Evolutionary conservation across 306 rosid genomes (phyloP).

Genomic region (Dryas alaskensis): DNA sequence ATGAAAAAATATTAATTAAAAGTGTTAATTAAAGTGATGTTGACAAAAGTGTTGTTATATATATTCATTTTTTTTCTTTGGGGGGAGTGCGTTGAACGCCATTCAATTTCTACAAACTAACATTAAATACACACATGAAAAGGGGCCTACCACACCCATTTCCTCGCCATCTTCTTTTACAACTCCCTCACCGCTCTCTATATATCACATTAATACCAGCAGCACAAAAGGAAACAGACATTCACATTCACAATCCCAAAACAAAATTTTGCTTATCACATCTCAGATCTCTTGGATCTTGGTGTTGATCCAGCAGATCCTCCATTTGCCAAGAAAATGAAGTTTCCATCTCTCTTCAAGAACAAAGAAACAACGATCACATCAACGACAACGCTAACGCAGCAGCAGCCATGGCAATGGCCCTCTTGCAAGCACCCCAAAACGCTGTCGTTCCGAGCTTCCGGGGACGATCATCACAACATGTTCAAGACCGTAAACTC

Average conservation of each 20-base stretch:
- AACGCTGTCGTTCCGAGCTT: constrained; percentile 56
- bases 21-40: too few species aligned
- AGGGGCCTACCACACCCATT: too few species aligned
- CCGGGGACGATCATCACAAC: constrained; percentile 22
- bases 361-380: constrained; percentile 17
- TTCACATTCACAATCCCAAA: constrained; percentile 26
- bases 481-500: constrained; percentile 66
- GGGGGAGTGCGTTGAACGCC: too few species aligned
- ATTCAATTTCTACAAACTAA: too few species aligned
- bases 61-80: too few species aligned
- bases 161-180: constrained; percentile 13
- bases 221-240: constrained; percentile 9
- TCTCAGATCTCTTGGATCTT: neutral
- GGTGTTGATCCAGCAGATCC: constrained; percentile 2
- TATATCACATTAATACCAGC: constrained; percentile 33
- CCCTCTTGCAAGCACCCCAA: constrained; percentile 52
- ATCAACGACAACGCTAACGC: constrained; percentile 9
- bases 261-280: neutral
- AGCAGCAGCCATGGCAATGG: constrained; percentile 43
- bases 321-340: constrained; percentile 55
- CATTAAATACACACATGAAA: too few species aligned
- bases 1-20: too few species aligned
- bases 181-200: neutral
- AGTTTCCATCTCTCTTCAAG: constrained; percentile 47
- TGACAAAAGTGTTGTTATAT: too few species aligned